Base-by-base conservation (phyloP, 164 flowering plant species). In the Taxillus chinensis region DNA sequence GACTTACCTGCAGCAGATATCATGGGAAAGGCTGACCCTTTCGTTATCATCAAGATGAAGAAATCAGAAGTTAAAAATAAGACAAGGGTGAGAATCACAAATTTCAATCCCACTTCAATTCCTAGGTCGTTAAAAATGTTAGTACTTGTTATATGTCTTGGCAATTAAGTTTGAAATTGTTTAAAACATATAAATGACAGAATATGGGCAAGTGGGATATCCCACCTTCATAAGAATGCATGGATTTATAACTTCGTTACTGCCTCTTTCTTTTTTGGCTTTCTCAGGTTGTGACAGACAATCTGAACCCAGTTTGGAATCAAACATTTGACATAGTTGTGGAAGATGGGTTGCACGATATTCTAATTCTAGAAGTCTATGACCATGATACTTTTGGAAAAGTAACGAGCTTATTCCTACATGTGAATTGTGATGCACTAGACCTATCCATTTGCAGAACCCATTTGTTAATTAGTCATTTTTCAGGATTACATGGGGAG, bases 401-500 rank as follows among this genome's bases (percentile, higher is more conserved):
- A 38, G 58, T 55, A 55, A 48, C 2, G 27, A 27, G 27, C 27
- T 27, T 27, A 27, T 27, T 27, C 27, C 27, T 27, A 27, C 27
- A 27, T 27, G 27, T 27, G 27, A 27, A 27, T 27, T 27, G 27
- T 27, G 27, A 27, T 27, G 27, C 27, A 27, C 27, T 27, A 27
- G 27, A 27, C 27, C 27, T 27, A 27, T 27, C 27, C 27, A 27
- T 27, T 27, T 27, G 0, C 2, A 27, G 27, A 27, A 27, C 27
- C 27, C 27, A 27, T 27, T 27, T 27, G 27, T 27, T 27, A 27
- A 27, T 27, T 27, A 27, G 27, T 27, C 3, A 51, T 15, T 5
- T 14, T 51, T 14, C 59, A 57, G 59, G 59, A 57, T 57, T 57
- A 57, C 11, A 57, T 57, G 6, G 59, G 59, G 41, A 57, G 59